Base-by-base conservation (phyloP, 805 yeast species). In the Candida peoriensis region DNA sequence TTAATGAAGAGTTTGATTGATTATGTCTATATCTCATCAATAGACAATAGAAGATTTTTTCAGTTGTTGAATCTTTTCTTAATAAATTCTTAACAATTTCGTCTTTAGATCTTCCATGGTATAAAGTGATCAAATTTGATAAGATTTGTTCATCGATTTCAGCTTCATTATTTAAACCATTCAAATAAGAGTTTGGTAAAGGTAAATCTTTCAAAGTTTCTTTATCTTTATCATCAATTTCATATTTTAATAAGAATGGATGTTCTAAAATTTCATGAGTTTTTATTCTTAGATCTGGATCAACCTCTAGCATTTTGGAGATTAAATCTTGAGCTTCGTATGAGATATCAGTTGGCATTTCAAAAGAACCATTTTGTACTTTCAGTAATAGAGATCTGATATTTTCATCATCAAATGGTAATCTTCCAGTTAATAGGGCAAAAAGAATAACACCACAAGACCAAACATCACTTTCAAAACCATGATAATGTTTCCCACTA, bases 391-490 rank as follows among this genome's bases (percentile, higher is more conserved):
- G 57, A 43, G 72, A 76, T 55, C 87, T 72, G 49, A 84, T 82
- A 50, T 80, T 81, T 42, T 82, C 86, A 58, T 84, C 93, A 55
- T 84, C 90, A 52, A 84, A 84, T 8, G 94, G 94, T 42, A 84
- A 63, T 61, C 84, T 78, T 4, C 94, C 94, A 2, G 90, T 81
- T 38, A 84, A 60, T 31, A 84, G 60, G 5, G 93, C 93, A 61
- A 81, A 84, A 32, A 83, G 62, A 29, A 84, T 82, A 28, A 84
- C 84, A 53, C 94, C 94, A 62, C 93, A 83, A 6, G 90, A 81
- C 94, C 94, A 84, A 26, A 84, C 81, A 61, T 84, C 94, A 41
- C 88, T 78, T 23, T 89, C 88, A 20, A 84, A 79, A 14, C 94
- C 94, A 57, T 83, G 88, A 51, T 84, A 84, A 36, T 76, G 74